Base-by-base conservation (phyloP, 441 rosid genomes). In the Eutrema salsugineum region DNA sequence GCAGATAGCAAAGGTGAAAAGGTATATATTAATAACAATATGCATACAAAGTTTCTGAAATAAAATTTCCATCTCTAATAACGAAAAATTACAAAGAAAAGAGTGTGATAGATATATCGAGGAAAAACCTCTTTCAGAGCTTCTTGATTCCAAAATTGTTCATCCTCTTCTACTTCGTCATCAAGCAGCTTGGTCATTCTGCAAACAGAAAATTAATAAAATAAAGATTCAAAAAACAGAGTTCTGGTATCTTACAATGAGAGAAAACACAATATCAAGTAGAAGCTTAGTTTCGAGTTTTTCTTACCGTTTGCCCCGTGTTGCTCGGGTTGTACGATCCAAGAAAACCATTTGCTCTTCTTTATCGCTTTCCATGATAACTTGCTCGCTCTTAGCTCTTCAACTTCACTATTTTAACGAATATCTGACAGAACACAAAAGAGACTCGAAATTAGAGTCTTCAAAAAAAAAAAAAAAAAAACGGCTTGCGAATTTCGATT, bases 71-170 rank as follows among this genome's bases (percentile, higher is more conserved):
- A 38, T 39, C 40, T n/a, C 51, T 59, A 54, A 1, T 3, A 40
- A 38, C 11, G 55, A 2, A 57, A 63, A 20, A 43, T 8, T 1
- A 22, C 38, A 68, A 20, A 33, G 20, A 53, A 54, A 15, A 71
- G 39, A 14, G 56, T 38, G 10, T 6, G 15, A 10, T 28, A 7
- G 12, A 24, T 10, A 7, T 44, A 20, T 12, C 19, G 11, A 11
- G 4, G 35, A 4, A 11, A 5, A 3, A 94, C 99, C 85, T 94
- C 98, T 85, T 85, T 88, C 19, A 95, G 97, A 73, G 96, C 97
- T 30, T 93, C 98, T 78, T 95, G 99, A 73, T 83, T 92, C 99
- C 99, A 95, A 76, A 95, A 95, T 78, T 67, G 47, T 66, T 95
- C 97, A 48, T 95, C 99, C 58, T 93, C 94, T 80, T 93, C 96